Conservation (phyloP, 1,284 basidiomycete species). For the Boletus hoseneyae region DNA sequence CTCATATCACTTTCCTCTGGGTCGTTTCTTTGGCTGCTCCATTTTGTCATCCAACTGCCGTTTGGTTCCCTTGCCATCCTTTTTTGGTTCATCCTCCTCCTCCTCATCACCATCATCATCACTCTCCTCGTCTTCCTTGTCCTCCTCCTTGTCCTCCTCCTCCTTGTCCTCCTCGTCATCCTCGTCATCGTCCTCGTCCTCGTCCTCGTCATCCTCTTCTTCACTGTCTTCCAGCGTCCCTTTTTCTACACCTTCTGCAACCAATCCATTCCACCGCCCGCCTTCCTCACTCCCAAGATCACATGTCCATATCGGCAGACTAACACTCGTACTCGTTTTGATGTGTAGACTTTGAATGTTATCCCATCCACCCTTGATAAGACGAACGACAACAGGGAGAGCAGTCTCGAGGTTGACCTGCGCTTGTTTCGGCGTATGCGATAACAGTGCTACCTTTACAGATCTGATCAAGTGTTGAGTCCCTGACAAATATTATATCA, state of each 20-base stretch:
- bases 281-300: slow-evolving; percentile 59
- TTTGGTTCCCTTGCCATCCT: slow-evolving; percentile 11
- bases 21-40: slow-evolving; percentile 22
- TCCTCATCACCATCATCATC: neutral
- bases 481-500: neutral
- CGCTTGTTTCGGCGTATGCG: slow-evolving; percentile 72
- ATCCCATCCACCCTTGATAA: slow-evolving; percentile 83
- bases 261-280: slow-evolving; percentile 60
- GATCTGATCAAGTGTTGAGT: slow-evolving; percentile 48
- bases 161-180: neutral
- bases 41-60: slow-evolving; percentile 9
- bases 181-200: neutral
- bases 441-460: slow-evolving; percentile 79
- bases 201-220: neutral
- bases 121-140: too few species aligned
- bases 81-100: slow-evolving; percentile 1
- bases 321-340: slow-evolving; percentile 85
- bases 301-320: slow-evolving; percentile 88
- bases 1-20: neutral
- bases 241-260: slow-evolving; percentile 31
- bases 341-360: slow-evolving; percentile 90
- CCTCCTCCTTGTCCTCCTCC: slow-evolving; percentile 11
- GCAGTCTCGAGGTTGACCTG: slow-evolving; percentile 78
- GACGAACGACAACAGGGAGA: slow-evolving; percentile 72
- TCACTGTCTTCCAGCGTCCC: slow-evolving; percentile 14